Evolutionary conservation across 371 early-diverging fungal genomes (phyloP), one percentile per base, ranked within the genome.

Genomic region (Batrachochytrium dendrobatidis): DNA sequence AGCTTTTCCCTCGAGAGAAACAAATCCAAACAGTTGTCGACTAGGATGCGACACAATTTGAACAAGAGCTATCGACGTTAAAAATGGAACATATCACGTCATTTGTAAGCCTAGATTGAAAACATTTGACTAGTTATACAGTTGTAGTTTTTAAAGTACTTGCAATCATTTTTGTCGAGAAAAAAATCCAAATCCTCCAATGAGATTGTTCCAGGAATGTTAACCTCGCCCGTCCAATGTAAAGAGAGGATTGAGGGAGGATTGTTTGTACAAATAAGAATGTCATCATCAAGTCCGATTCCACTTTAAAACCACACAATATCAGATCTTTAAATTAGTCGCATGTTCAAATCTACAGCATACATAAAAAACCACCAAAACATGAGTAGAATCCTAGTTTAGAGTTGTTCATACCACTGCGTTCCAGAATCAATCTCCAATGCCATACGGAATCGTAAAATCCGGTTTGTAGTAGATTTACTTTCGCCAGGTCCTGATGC

Each of bases 401-500:
- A 46, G 1, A 15, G 15, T n/a, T n/a, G n/a, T n/a, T 22, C 45
- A 2, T 39, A 72, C 72, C 75, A 72, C 26, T 63, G 58, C n/a
- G 71, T 58, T 17, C 73, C 73, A 12, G 70, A 61, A 55, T 74
- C 75, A 46, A 75, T 67, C 44, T 75, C 76, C 30, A 78, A 48
- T 2, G 79, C 74, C 71, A 78, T 64, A 44, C 57, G 49, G 53
- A 76, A 78, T 28, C 56, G 45, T 10, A 75, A 34, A 5, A 64
- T 50, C 6, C 34, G 50, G 48, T 52, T 34, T 18, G 56, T 57
- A 8, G 59, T 44, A 1, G 68, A 71, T 4, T 34, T 25, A 2
- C 56, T 60, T 53, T 78, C 73, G n/a, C 75, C 78, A 18, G 74
- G 66, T n/a, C 75, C 74, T n/a, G 31, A 56, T n/a, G 53, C 54